Evolutionary conservation across 768 basidiomycete genomes (phyloP).

Genomic region (Lentinula sp.): DNA sequence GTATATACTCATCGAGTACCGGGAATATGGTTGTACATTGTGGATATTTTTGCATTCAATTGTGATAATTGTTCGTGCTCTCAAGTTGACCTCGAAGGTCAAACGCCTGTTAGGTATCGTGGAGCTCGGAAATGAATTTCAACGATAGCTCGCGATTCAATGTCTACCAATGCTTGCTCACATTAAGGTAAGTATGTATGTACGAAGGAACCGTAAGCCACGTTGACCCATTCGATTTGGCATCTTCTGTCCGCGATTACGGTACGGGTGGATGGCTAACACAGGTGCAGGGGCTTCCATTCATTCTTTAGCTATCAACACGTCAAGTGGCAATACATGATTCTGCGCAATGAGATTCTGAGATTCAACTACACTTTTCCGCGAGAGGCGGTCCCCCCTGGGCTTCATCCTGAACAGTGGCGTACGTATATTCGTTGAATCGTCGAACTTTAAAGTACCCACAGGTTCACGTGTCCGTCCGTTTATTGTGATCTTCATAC

Average conservation of each 20-base stretch:
- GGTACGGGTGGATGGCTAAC: not conserved
- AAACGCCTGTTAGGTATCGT: not conserved
- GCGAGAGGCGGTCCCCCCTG: not conserved
- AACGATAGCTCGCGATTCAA: not conserved
- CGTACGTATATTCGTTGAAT: not conserved
- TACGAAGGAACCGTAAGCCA: not conserved
- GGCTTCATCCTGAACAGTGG: not conserved
- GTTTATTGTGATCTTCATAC: not conserved
- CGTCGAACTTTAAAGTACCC: not conserved
- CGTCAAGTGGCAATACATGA: not conserved
- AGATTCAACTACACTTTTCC: not conserved
- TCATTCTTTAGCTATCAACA: not conserved
- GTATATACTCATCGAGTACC: not conserved
- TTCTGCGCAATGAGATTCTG: not conserved
- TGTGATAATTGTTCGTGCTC: not conserved
- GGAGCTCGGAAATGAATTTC: constrained; percentile 3
- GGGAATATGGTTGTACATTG: not conserved
- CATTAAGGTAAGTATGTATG: not conserved
- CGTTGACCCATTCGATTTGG: not conserved
- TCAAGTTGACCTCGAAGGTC: not conserved
- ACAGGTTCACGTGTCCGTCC: not conserved
- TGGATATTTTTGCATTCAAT: not conserved
- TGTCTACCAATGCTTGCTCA: too few relatives aligned
- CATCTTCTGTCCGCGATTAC: not conserved
- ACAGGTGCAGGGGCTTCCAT: not conserved